Evolutionary conservation across 176 grass and related monocot genomes (phyloP), one percentile per base, ranked within the genome.

Genomic region (Poa annua): DNA sequence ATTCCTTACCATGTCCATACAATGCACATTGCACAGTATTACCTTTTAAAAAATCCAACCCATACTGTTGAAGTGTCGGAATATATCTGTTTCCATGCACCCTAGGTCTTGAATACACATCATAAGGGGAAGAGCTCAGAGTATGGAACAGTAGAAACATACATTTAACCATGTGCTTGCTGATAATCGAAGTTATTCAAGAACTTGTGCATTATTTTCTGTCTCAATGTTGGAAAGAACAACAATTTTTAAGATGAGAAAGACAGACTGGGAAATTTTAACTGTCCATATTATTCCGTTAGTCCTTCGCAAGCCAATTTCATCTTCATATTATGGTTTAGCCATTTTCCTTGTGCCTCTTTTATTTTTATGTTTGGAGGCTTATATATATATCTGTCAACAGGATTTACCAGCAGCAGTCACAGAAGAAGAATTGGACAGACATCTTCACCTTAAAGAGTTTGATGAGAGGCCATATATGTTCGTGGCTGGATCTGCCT

Each of bases 371-470:
- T 83, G 51, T 79, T 80, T 80, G 14, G 29, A 38, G 29, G 24
- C 19, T 71, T 85, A 34, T 42, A 32, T 76, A 32, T 76, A 33
- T 26, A 81, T 41, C 7, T 84, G 19, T 52, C 75, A 85, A 88
- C 88, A 96, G 97, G 97, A 99, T 90, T 87, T 91, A 67, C 54
- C 93, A 65, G 89, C 90, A 89, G 89, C 89, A 67, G 78, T 94
- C 77, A 90, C 84, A 20, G 87, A 87, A 81, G 91, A 96, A 74
- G 88, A 99, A 81, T 70, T 99, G 81, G 83, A 85, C 24, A 96
- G 97, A 62, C 89, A 94, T 86, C 73, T 99, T 79, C 91, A 92
- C 82, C 91, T 96, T 61, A 96, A 99, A 86, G 93, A 94, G 81
- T 80, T 99, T 76, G 93, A 94, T 15, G 93, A 92, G 83, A 92